Percentiles rank a stretch among this genome's conserved stretches.
These are phyloP conservation scores for Besnoitia besnoiti DNA, from an alignment of 169 alveolate species.

Conservation along the genomic window DNA sequence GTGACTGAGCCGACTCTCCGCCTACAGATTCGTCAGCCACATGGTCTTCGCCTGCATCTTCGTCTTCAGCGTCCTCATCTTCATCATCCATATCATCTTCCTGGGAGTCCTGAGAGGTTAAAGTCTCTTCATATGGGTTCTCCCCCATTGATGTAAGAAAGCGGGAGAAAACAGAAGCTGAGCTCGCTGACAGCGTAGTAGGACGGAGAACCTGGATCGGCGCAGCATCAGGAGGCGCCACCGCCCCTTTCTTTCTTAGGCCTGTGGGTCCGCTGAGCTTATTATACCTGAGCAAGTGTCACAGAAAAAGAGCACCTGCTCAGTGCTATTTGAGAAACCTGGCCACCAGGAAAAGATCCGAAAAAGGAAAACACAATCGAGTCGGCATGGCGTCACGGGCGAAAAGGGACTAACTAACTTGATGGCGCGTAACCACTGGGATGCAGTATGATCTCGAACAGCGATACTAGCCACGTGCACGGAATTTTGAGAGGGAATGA, in stretches of 20 bases:
- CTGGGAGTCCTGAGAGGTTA: not conserved
- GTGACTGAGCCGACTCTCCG: not conserved
- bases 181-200: not conserved
- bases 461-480: too few relatives aligned
- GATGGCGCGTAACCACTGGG: too few relatives aligned
- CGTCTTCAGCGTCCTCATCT: not conserved
- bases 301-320: not conserved
- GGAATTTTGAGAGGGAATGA: too few relatives aligned
- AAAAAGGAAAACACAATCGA: not conserved
- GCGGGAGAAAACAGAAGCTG: slow-evolving; percentile 22
- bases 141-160: not conserved
- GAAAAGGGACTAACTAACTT: too few relatives aligned
- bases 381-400: too few relatives aligned
- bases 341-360: not conserved
- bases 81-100: not conserved
- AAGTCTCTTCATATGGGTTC: not conserved
- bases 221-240: not conserved
- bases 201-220: not conserved
- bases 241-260: not conserved
- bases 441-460: too few relatives aligned
- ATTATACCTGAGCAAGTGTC: slow-evolving; percentile 4
- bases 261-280: slow-evolving; percentile 12
- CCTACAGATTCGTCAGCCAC: not conserved
- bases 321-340: not conserved
- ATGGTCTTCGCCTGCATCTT: not conserved